phyloP scores from a whole-genome alignment of 2,329 filamentous ascomycete species.

The Fusarium humuli region DNA sequence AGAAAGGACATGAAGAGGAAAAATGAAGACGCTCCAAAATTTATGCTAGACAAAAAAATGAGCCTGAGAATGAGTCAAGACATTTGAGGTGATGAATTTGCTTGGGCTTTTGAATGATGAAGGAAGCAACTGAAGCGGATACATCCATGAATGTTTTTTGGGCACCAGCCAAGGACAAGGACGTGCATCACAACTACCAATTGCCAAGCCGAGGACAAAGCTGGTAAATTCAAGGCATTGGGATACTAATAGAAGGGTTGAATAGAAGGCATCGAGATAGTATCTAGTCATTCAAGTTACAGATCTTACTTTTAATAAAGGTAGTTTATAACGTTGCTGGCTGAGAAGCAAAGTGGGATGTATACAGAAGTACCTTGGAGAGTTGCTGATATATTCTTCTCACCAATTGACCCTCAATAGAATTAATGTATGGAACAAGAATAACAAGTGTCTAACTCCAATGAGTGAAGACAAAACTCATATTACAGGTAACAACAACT shows the following conservation, averaged over 20 bases:
- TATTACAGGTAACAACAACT: neutral
- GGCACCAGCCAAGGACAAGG: conserved; percentile 13
- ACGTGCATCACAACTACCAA: conserved; percentile 30
- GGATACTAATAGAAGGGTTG: neutral
- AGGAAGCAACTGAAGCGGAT: conserved; percentile 16
- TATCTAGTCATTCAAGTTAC: no score
- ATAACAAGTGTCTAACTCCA: neutral
- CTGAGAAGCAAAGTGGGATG: neutral
- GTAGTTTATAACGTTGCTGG: neutral
- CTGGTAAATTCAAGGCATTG: neutral
- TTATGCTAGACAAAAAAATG: neutral
- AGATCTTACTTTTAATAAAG: neutral
- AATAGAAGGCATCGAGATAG: neutral
- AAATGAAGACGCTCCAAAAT: neutral
- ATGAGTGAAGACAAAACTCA: neutral
- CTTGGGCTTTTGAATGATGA: conserved; percentile 3
- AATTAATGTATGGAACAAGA: neutral
- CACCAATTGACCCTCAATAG: neutral
- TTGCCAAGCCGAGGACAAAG: conserved; percentile 14
- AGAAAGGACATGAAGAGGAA: neutral
- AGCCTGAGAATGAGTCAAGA: neutral
- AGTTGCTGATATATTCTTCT: neutral
- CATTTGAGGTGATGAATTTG: neutral
- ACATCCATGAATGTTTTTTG: conserved; percentile 10
- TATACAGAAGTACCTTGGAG: neutral